These are phyloP conservation scores for Aspergillus ellipticus DNA, from an alignment of 495 filamentous ascomycete species.

Conservation along the genomic window DNA sequence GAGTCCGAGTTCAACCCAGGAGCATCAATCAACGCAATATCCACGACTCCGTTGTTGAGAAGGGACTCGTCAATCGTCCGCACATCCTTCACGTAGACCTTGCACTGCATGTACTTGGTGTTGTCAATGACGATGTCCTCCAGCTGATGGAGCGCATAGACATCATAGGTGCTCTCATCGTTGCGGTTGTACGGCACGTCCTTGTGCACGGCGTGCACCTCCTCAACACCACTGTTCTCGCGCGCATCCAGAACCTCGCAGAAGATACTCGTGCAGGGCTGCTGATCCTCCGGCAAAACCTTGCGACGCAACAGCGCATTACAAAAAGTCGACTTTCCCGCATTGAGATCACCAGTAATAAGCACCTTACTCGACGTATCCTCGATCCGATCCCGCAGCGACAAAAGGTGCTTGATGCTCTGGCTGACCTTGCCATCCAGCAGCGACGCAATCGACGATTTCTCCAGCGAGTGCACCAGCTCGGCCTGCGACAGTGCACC, in stretches of 20 bases:
- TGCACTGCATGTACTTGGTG: constrained; percentile 84
- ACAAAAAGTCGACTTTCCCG: constrained; percentile 97
- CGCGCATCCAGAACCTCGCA: constrained; percentile 92
- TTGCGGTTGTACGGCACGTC: constrained; percentile 76
- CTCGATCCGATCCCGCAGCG: constrained; percentile 88
- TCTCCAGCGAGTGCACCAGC: constrained; percentile 94
- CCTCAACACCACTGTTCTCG: constrained; percentile 86
- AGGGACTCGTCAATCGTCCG: constrained; percentile 88
- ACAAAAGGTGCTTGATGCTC: constrained; percentile 83
- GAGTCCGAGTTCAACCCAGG: constrained; percentile 94
- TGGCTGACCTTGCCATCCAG: constrained; percentile 91
- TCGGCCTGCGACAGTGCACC: constrained; percentile 81
- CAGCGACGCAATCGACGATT: constrained; percentile 79
- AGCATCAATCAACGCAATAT: constrained; percentile 96
- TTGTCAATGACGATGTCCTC: constrained; percentile 90
- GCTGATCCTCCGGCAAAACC: constrained; percentile 92
- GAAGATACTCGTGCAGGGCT: constrained; percentile 98
- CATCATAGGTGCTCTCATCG: constrained; percentile 90
- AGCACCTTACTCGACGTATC: constrained; percentile 97
- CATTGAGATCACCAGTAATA: constrained; percentile 96
- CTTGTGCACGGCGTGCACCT: constrained; percentile 91
- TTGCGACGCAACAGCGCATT: constrained; percentile 92
- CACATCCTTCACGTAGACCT: constrained; percentile 92
- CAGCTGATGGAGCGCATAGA: constrained; percentile 68
- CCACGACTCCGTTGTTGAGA: constrained; percentile 95